Evolutionary conservation across 2,329 filamentous ascomycete species (phyloP).

Genomic region (Trichoderma arundinaceum): DNA sequence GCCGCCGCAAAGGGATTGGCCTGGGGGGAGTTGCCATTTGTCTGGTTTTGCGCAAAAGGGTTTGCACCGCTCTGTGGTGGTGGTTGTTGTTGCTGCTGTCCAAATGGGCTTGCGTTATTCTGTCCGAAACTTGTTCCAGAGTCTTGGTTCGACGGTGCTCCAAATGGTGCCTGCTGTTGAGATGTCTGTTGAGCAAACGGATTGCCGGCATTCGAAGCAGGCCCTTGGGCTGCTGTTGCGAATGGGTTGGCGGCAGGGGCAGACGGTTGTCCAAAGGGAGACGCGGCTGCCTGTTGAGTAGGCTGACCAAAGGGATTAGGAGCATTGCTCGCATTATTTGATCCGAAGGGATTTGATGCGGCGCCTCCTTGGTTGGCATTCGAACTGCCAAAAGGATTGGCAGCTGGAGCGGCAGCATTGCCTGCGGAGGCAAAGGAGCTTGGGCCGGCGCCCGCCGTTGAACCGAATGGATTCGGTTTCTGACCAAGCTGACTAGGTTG

Average conservation of each 20-base stretch:
- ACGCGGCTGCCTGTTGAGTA: conserved; percentile 29
- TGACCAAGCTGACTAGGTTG: conserved; percentile 47
- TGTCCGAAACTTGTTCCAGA: conserved; percentile 29
- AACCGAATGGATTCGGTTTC: conserved; percentile 48
- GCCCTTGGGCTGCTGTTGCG: conserved; percentile 34
- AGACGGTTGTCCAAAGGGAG: conserved; percentile 40
- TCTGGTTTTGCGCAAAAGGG: conserved; percentile 40
- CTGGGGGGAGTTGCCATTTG: conserved; percentile 30
- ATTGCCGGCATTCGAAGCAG: conserved; percentile 35
- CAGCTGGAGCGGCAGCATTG: conserved; percentile 34
- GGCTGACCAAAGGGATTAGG: conserved; percentile 38
- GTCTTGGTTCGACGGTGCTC: conserved; percentile 25
- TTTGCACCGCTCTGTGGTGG: conserved; percentile 31
- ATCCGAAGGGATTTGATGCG: conserved; percentile 31
- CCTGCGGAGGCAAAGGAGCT: conserved; percentile 39
- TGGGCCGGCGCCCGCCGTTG: conserved; percentile 30
- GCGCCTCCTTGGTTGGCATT: conserved; percentile 30
- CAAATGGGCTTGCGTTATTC: conserved; percentile 36
- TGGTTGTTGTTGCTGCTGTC: conserved; percentile 33
- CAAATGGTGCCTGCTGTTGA: conserved; percentile 34
- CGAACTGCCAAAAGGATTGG: conserved; percentile 42
- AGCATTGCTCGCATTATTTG: conserved; percentile 23
- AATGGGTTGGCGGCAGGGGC: conserved; percentile 41
- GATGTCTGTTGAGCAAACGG: conserved; percentile 40
- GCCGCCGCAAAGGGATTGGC: conserved; percentile 38